Conservation (phyloP, 1,284 basidiomycete genomes). For the Trichosporon sp. region DNA sequence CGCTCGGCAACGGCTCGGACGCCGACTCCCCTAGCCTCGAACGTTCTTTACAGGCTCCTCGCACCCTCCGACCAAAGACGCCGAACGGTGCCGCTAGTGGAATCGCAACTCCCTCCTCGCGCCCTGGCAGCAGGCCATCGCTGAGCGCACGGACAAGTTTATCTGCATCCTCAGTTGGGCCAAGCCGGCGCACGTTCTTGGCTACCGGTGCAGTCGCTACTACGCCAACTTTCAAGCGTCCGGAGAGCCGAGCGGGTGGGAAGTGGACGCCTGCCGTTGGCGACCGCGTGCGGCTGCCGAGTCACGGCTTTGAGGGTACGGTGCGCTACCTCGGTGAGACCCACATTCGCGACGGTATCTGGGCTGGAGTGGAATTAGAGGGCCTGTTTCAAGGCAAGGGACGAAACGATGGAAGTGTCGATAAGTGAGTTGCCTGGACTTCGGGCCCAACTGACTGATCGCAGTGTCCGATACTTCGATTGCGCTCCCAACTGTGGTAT, state of each 20-base stretch:
- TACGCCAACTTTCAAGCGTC: conserved; percentile 43
- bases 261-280: conserved; percentile 61
- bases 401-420: conserved; percentile 91
- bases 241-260: conserved; percentile 46
- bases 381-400: conserved; percentile 86
- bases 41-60: conserved; percentile 33
- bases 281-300: conserved; percentile 79
- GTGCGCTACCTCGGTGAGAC: conserved; percentile 79
- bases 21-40: conserved; percentile 43
- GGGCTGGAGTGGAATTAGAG: conserved; percentile 88
- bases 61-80: conserved; percentile 43
- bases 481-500: conserved; percentile 87
- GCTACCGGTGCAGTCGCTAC: conserved; percentile 37
- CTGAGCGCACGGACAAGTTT: conserved; percentile 41
- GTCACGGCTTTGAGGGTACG: conserved; percentile 74
- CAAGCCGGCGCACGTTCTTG: conserved; percentile 47
- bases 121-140: conserved; percentile 40
- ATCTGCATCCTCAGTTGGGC: conserved; percentile 35
- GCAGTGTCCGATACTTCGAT: conserved; percentile 77
- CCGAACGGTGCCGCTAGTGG: conserved; percentile 38
- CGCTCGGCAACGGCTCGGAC: conserved; percentile 31
- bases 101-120: conserved; percentile 39
- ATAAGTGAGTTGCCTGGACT: conserved; percentile 65
- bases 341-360: conserved; percentile 79
- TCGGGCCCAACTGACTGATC: conserved; percentile 16